Evolutionary conservation across 176 grass and related monocot genomes (phyloP).

Genomic region (Bromus sterilis): DNA sequence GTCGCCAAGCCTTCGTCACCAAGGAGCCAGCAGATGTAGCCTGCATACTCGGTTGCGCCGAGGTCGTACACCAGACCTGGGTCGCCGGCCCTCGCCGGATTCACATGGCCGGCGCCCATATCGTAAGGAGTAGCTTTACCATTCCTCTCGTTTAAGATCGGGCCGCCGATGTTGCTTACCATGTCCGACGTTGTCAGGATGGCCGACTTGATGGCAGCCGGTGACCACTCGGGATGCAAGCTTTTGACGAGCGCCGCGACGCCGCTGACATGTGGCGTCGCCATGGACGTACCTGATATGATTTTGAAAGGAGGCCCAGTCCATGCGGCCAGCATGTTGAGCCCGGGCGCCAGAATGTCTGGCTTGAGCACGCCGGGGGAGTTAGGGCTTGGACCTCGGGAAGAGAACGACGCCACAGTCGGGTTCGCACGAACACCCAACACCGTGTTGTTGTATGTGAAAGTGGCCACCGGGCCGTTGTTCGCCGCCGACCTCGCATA

Average conservation of each 20-base stretch:
- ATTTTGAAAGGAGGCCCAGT: conserved; percentile 1
- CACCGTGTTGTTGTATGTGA: conserved; percentile 4
- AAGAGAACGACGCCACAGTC: conserved; percentile 30
- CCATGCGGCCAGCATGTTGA: conserved; percentile 50
- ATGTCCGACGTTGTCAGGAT: conserved; percentile 36
- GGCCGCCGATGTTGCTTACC: not conserved
- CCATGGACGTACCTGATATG: conserved; percentile 46
- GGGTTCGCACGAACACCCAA: conserved; percentile 17
- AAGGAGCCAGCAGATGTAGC: conserved; percentile 18
- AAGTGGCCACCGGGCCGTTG: not conserved
- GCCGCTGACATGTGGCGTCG: conserved; percentile 38
- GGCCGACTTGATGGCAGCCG: conserved; percentile 29
- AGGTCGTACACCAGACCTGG: conserved; percentile 40
- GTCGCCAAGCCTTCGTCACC: not conserved
- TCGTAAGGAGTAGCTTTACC: not conserved
- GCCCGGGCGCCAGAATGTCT: conserved; percentile 38
- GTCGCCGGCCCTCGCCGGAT: not conserved
- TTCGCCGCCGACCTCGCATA: not conserved
- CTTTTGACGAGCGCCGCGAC: conserved; percentile 33
- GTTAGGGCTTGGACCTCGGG: conserved; percentile 10
- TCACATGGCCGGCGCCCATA: conserved; percentile 33
- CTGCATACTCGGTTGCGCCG: not conserved
- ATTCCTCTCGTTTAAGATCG: conserved; percentile 15
- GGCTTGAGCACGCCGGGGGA: conserved; percentile 44
- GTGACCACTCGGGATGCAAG: conserved; percentile 16